A percentile compares a stretch with the other conserved stretches of the same genome.
phyloP scores from a whole-genome alignment of 768 basidiomycete genomes.

The Naganishia randhawae region DNA sequence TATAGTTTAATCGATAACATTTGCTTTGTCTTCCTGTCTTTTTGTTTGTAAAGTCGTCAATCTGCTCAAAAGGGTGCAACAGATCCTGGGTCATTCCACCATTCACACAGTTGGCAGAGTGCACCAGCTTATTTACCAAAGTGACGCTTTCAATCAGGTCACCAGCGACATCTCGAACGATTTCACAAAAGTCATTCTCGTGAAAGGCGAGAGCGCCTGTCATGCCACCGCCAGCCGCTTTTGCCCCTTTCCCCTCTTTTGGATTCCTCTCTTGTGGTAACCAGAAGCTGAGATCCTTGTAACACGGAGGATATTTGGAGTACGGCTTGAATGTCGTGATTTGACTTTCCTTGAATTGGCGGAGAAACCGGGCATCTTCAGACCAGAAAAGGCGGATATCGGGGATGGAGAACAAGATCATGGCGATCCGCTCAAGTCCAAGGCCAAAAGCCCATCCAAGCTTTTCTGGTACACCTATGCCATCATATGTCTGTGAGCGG shows the following conservation, averaged over 20 bases:
- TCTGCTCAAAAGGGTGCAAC: constrained; percentile 55
- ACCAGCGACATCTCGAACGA: constrained; percentile 86
- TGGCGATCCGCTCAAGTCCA: constrained; percentile 92
- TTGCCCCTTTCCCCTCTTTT: constrained; percentile 39
- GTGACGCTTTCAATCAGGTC: constrained; percentile 88
- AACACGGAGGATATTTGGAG: constrained; percentile 85
- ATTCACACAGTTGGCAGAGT: not conserved
- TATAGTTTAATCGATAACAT: constrained; percentile 87
- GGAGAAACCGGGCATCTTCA: constrained; percentile 73
- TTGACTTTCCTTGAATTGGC: constrained; percentile 70
- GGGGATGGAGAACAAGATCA: constrained; percentile 94
- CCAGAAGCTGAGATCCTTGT: constrained; percentile 97
- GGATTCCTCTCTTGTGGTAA: constrained; percentile 50
- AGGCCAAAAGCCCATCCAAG: constrained; percentile 95
- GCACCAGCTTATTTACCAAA: constrained; percentile 57
- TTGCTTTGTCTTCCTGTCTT: constrained; percentile 73
- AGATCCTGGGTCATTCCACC: not conserved
- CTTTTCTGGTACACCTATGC: constrained; percentile 66
- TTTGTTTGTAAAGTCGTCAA: constrained; percentile 85
- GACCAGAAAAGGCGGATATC: constrained; percentile 99
- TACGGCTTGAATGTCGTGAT: constrained; percentile 84
- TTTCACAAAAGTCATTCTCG: constrained; percentile 95
- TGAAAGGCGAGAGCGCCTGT: constrained; percentile 56
- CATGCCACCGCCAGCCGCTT: constrained; percentile 32
- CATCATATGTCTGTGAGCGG: not conserved